Evolutionary conservation across 2,329 filamentous ascomycete species (phyloP).

Genomic region (Penicillium sp.): DNA sequence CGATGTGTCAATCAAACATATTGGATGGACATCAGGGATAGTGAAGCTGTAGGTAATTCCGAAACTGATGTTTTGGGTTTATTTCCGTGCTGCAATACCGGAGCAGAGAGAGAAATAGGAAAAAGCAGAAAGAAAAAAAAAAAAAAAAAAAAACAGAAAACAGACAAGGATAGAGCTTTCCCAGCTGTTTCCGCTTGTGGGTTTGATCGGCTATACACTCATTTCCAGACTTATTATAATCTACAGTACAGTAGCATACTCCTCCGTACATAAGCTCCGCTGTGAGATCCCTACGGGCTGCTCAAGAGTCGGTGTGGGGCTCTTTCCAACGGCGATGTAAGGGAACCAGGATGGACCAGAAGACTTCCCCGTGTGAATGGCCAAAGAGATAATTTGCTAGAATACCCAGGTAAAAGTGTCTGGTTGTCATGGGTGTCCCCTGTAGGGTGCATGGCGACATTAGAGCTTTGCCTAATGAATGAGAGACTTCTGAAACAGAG

Average conservation of each 20-base stretch:
- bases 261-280: neutral
- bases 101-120: neutral
- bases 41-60: neutral
- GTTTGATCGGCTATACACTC: neutral
- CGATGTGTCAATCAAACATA: neutral
- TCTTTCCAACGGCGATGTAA: constrained; percentile 3
- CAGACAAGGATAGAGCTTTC: neutral
- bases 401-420: neutral
- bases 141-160: neutral
- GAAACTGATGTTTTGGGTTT: neutral
- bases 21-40: neutral
- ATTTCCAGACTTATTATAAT: neutral
- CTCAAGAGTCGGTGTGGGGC: constrained; percentile 4
- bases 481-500: neutral
- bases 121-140: neutral
- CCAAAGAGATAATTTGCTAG: neutral
- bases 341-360: neutral
- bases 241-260: neutral
- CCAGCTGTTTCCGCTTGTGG: neutral
- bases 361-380: neutral
- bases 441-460: neutral
- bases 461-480: neutral
- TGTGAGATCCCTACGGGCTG: neutral
- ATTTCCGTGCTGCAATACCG: neutral
- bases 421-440: neutral